Conservation (phyloP, 1,139 yeast species). For the Candida anutae region DNA sequence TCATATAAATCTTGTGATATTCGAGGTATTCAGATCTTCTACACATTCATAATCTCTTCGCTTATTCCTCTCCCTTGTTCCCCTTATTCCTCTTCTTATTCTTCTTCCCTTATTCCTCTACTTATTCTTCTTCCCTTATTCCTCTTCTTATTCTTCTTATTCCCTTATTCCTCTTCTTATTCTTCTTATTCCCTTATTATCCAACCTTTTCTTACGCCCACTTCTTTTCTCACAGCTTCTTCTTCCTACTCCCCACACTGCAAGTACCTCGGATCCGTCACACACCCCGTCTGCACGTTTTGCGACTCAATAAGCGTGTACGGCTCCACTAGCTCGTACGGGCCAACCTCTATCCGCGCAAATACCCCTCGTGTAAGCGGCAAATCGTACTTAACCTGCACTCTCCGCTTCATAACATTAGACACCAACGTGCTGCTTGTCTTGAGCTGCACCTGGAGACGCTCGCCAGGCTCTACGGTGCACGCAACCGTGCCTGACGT, state of each 20-base stretch:
- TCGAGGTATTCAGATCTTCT: too few species aligned
- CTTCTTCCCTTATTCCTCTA: too few species aligned
- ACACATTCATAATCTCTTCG: too few species aligned
- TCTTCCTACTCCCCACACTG: constrained; percentile 6
- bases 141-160: too few species aligned
- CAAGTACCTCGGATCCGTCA: constrained; percentile 11
- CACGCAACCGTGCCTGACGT: constrained; percentile 17
- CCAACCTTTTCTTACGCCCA: too few species aligned
- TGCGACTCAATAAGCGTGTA: constrained; percentile 8
- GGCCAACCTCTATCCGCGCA: constrained; percentile 8
- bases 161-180: too few species aligned
- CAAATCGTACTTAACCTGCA: constrained; percentile 7
- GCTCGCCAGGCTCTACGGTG: constrained; percentile 12
- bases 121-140: too few species aligned
- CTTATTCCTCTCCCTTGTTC: too few species aligned
- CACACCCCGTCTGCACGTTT: constrained; percentile 18
- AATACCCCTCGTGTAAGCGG: constrained; percentile 4
- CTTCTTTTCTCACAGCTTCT: too few species aligned
- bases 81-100: too few species aligned
- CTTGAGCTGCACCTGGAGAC: constrained; percentile 17
- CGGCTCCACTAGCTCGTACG: constrained; percentile 12
- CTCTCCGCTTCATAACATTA: constrained; percentile 11
- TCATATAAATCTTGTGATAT: too few species aligned
- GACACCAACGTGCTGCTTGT: constrained; percentile 9
- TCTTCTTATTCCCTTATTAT: too few species aligned